Evolutionary conservation across 305 asterid species (phyloP).

Genomic region (Salvia sclarea): DNA sequence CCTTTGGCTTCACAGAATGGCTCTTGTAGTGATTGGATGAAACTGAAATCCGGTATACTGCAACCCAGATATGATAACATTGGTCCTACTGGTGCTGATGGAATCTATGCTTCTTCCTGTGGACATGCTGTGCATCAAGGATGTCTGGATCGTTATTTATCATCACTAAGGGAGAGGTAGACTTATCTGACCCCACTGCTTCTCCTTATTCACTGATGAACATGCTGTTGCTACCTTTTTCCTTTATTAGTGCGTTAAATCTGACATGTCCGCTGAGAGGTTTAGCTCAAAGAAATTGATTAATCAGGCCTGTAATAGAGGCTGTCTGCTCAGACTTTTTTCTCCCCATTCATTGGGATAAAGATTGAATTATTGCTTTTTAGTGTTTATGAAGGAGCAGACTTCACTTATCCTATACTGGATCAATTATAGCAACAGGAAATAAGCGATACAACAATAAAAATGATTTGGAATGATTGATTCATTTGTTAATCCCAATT

Average conservation of each 20-base stretch:
- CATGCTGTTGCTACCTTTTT: constrained; percentile 16
- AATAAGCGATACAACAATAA: not conserved
- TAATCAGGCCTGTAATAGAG: not conserved
- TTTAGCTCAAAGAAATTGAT: not conserved
- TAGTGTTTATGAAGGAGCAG: not conserved
- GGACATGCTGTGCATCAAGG: constrained; percentile 99
- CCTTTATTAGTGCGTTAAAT: not conserved
- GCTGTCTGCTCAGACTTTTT: not conserved
- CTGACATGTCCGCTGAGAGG: not conserved
- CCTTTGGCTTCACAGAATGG: constrained; percentile 61
- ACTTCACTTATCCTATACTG: not conserved
- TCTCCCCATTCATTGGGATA: not conserved
- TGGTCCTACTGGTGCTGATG: constrained; percentile 74
- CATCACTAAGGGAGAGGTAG: constrained; percentile 91
- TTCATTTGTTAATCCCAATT: not conserved
- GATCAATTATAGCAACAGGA: not conserved
- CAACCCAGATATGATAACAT: constrained; percentile 53
- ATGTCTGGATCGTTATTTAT: constrained; percentile 88
- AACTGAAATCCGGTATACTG: constrained; percentile 35
- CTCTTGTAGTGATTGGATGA: constrained; percentile 42
- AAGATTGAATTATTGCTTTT: not conserved
- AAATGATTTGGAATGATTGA: not conserved
- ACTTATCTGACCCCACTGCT: constrained; percentile 7
- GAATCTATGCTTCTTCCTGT: constrained; percentile 85
- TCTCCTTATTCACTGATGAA: constrained; percentile 3